Percentiles rank a stretch among this genome's conserved stretches.
phyloP scores from a whole-genome alignment of 495 filamentous ascomycete genomes.

The Podospora comata region DNA sequence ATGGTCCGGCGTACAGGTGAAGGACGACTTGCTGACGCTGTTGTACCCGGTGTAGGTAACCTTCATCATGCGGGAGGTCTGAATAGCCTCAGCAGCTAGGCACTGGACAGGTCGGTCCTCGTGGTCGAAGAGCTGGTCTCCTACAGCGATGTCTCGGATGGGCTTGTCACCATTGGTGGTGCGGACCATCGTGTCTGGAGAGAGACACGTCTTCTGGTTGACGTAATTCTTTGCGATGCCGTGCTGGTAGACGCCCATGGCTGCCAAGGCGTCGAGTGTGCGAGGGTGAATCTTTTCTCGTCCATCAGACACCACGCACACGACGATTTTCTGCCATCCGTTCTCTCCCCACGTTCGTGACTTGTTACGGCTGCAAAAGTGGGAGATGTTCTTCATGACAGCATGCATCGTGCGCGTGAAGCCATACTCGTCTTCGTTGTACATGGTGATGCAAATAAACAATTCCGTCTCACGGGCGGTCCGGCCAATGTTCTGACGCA shows the following conservation, averaged over 20 bases:
- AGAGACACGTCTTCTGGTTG: slow-evolving; percentile 65
- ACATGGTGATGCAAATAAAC: slow-evolving; percentile 98
- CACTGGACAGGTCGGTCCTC: too few relatives aligned
- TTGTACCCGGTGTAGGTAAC: too few relatives aligned
- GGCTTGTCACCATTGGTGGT: slow-evolving; percentile 51
- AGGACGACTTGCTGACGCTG: too few relatives aligned
- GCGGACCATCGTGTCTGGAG: too few relatives aligned
- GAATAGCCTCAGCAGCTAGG: too few relatives aligned
- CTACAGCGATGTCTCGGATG: too few relatives aligned
- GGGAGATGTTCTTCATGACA: slow-evolving; percentile 94
- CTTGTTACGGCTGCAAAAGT: slow-evolving; percentile 91
- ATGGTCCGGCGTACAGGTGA: too few relatives aligned
- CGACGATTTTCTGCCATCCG: slow-evolving; percentile 99
- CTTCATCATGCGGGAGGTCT: too few relatives aligned
- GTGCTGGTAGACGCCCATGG: slow-evolving; percentile 97
- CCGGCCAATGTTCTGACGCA: slow-evolving; percentile 88
- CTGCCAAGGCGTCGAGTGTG: slow-evolving; percentile 91
- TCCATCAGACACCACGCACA: slow-evolving; percentile 92
- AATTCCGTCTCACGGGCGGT: slow-evolving; percentile 93
- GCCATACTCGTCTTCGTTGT: slow-evolving; percentile 95
- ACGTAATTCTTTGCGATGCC: slow-evolving; percentile 98
- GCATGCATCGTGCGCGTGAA: slow-evolving; percentile 99
- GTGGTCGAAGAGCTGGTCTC: too few relatives aligned
- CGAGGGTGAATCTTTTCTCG: slow-evolving; percentile 90
- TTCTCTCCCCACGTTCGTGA: slow-evolving; percentile 94